Evolutionary conservation across 2,329 filamentous ascomycete species (phyloP).

Genomic region (Pseudocercospora crystallina): DNA sequence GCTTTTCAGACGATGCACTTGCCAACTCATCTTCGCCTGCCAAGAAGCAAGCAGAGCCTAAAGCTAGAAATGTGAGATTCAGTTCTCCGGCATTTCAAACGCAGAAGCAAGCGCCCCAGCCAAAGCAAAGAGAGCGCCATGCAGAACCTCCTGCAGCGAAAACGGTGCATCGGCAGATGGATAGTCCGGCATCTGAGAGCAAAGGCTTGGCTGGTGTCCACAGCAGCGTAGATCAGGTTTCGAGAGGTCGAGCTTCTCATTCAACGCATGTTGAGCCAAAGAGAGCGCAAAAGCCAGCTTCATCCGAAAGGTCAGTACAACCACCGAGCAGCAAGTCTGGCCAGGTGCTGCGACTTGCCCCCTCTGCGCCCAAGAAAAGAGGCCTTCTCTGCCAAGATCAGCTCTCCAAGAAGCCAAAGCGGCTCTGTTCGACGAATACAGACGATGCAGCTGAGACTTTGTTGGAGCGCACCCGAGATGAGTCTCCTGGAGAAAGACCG

Average conservation of each 20-base stretch:
- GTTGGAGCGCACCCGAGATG: not conserved
- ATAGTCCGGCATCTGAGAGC: no score
- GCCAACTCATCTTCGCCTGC: constrained; percentile 24
- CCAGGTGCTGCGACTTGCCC: constrained; percentile 40
- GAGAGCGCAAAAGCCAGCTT: not conserved
- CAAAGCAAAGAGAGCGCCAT: not conserved
- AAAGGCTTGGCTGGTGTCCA: no score
- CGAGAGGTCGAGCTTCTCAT: no score
- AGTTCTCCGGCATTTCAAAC: constrained; percentile 36
- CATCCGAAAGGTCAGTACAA: not conserved
- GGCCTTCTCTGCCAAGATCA: constrained; percentile 44
- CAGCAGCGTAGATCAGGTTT: not conserved
- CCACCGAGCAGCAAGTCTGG: constrained; percentile 12
- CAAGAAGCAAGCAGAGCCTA: not conserved
- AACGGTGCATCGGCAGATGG: no score
- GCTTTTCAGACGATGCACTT: constrained; percentile 29
- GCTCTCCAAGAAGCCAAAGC: constrained; percentile 20
- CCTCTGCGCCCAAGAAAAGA: constrained; percentile 42
- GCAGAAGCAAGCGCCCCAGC: constrained; percentile 5
- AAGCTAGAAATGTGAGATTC: constrained; percentile 24
- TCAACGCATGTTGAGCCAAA: not conserved
- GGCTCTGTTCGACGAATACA: constrained; percentile 17
- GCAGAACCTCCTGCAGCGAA: no score
- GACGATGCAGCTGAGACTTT: constrained; percentile 12
- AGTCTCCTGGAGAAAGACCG: not conserved